These are phyloP conservation scores for Craspedostauros australis DNA, from an alignment of 108 stramenopile species.

Conservation along the genomic window DNA sequence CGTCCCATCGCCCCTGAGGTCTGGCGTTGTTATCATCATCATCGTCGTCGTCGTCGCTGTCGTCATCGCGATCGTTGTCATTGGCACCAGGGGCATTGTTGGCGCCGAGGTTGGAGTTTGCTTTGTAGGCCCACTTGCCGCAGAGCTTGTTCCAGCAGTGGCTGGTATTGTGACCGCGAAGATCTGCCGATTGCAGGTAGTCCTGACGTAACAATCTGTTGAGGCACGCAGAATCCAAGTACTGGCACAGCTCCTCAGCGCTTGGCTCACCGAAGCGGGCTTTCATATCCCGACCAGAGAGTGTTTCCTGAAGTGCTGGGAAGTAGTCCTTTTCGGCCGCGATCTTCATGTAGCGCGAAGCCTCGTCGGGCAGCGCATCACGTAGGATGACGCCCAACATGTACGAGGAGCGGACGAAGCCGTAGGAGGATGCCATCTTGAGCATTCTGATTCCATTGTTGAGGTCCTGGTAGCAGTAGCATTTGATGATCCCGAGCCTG, in stretches of 20 bases:
- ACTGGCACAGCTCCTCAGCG: conserved; percentile 45
- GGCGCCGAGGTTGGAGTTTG: conserved; percentile 12
- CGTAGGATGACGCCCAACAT: conserved; percentile 71
- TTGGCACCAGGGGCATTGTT: background rate
- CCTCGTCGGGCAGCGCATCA: conserved; percentile 51
- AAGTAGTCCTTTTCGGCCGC: conserved; percentile 50
- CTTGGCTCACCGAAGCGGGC: conserved; percentile 63
- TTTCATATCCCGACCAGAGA: conserved; percentile 63
- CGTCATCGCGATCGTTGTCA: background rate
- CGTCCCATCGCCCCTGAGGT: too few relatives aligned
- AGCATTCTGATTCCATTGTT: conserved; percentile 57
- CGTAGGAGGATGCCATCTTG: conserved; percentile 42
- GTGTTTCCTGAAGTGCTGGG: conserved; percentile 71
- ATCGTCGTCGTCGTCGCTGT: too few relatives aligned
- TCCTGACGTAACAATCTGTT: conserved; percentile 57
- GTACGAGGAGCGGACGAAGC: conserved; percentile 63
- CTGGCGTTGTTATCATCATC: too few relatives aligned
- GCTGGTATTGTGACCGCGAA: conserved; percentile 56
- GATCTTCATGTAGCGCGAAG: conserved; percentile 41
- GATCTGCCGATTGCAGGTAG: conserved; percentile 49
- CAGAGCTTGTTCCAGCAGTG: conserved; percentile 90
- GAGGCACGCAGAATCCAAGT: conserved; percentile 68
- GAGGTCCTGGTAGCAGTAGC: conserved; percentile 76
- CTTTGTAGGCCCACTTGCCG: conserved; percentile 83
- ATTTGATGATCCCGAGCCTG: conserved; percentile 74